phyloP scores from a whole-genome alignment of 192 early-diverging fungal genomes.

The Backusella luteola region DNA sequence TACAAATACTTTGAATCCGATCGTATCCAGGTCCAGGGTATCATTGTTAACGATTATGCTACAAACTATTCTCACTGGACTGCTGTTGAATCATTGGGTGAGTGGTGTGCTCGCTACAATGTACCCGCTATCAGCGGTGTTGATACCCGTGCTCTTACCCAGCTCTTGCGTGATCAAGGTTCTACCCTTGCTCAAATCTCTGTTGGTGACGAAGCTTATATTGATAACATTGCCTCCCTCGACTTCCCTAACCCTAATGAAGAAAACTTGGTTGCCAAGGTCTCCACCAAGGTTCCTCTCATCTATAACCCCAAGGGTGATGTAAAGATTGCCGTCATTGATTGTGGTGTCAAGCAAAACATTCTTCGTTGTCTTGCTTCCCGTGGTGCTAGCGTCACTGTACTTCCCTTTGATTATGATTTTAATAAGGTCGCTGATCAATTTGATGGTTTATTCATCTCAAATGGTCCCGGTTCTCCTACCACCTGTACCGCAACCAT shows the following conservation, averaged over 20 bases:
- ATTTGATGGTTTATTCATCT: constrained; percentile 90
- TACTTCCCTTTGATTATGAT: constrained; percentile 87
- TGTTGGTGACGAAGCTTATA: constrained; percentile 56
- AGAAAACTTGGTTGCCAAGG: constrained; percentile 76
- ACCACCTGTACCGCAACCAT: constrained; percentile 64
- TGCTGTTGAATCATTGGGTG: constrained; percentile 82
- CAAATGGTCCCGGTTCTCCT: constrained; percentile 92
- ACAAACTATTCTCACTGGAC: constrained; percentile 92
- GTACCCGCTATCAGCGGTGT: constrained; percentile 88
- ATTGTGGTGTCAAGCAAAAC: constrained; percentile 94
- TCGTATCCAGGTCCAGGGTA: constrained; percentile 81
- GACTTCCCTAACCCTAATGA: constrained; percentile 70
- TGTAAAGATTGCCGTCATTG: constrained; percentile 79
- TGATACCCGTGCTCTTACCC: constrained; percentile 89
- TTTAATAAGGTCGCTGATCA: constrained; percentile 53
- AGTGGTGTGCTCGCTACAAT: constrained; percentile 84
- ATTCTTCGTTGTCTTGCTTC: constrained; percentile 80
- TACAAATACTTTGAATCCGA: constrained; percentile 85
- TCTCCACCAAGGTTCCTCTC: constrained; percentile 67
- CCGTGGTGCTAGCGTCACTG: constrained; percentile 81
- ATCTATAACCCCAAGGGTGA: constrained; percentile 77
- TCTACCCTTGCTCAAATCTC: constrained; percentile 80
- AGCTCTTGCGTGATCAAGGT: constrained; percentile 80
- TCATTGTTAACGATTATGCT: constrained; percentile 92
- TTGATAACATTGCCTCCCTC: constrained; percentile 26